Conservation (phyloP, 306 rosid species). For the Vicia villosa region DNA sequence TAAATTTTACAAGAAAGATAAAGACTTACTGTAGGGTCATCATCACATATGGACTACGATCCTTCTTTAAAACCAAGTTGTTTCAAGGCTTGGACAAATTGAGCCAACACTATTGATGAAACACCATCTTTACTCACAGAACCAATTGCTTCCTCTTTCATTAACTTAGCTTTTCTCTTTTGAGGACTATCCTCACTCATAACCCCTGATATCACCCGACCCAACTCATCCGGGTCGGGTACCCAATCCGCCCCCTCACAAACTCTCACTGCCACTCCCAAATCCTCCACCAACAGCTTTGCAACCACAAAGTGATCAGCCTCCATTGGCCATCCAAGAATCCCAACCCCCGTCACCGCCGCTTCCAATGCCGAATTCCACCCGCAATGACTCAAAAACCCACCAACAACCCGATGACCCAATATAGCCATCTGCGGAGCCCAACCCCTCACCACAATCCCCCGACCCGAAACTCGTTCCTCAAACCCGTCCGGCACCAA, state of each 20-base stretch:
- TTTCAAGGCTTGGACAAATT: slow-evolving; percentile 40
- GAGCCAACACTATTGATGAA: slow-evolving; percentile 46
- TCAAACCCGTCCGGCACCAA: slow-evolving; percentile 54
- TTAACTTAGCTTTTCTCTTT: slow-evolving; percentile 38
- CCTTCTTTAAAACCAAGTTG: slow-evolving; percentile 25
- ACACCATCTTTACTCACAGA: slow-evolving; percentile 47
- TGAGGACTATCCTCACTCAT: slow-evolving; percentile 33
- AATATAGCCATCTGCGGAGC: slow-evolving; percentile 32
- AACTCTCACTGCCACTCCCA: slow-evolving; percentile 47
- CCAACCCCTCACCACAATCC: slow-evolving; percentile 47
- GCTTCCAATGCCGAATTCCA: slow-evolving; percentile 62
- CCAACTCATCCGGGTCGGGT: slow-evolving; percentile 55
- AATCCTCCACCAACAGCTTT: slow-evolving; percentile 54
- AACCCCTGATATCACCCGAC: slow-evolving; percentile 21
- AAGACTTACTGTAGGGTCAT: too few relatives aligned
- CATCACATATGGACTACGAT: background rate
- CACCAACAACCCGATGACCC: slow-evolving; percentile 41
- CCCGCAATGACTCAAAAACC: slow-evolving; percentile 46
- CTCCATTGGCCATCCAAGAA: slow-evolving; percentile 86
- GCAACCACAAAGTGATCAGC: slow-evolving; percentile 71
- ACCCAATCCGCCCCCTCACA: slow-evolving; percentile 56
- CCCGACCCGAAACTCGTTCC: slow-evolving; percentile 51
- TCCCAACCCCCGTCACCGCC: slow-evolving; percentile 44
- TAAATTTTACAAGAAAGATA: background rate
- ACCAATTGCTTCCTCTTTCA: slow-evolving; percentile 43